Evolutionary conservation across 2,329 filamentous ascomycete genomes (phyloP).

Genomic region (Fusarium nodosum): DNA sequence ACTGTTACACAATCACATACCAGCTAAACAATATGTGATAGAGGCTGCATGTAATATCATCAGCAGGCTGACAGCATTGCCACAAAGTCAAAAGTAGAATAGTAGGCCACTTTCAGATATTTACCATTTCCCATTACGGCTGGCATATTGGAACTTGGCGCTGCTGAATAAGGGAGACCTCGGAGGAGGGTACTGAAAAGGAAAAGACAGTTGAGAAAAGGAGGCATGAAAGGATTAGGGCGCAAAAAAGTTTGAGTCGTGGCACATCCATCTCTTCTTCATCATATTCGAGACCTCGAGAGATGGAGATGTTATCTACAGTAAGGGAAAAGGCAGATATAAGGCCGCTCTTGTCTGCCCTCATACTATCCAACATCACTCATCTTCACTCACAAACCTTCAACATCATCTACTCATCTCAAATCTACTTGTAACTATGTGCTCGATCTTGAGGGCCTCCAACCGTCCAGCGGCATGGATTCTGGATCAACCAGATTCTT

Average conservation of each 20-base stretch:
- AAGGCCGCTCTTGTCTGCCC: background rate
- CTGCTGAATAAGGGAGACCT: background rate
- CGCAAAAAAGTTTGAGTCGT: background rate
- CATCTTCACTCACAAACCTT: background rate
- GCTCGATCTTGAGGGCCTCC: conserved; percentile 1
- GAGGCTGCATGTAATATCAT: background rate
- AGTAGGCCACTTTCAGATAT: background rate
- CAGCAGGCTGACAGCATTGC: background rate
- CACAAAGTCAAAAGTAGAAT: background rate
- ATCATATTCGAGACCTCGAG: background rate
- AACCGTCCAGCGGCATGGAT: conserved; percentile 26
- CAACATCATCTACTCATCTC: background rate
- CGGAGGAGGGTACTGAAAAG: background rate
- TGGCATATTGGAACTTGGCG: background rate
- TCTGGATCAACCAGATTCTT: conserved; percentile 18
- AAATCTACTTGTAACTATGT: background rate
- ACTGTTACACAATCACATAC: background rate
- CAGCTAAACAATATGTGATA: background rate
- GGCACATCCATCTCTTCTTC: background rate
- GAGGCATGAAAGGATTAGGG: background rate
- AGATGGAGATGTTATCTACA: background rate
- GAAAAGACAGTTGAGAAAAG: background rate
- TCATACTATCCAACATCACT: background rate
- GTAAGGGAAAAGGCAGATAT: background rate
- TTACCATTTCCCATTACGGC: background rate